Evolutionary conservation across 257 asterid species (phyloP), one percentile per base, ranked within the genome.

Genomic region (Penstemon davidsonii): DNA sequence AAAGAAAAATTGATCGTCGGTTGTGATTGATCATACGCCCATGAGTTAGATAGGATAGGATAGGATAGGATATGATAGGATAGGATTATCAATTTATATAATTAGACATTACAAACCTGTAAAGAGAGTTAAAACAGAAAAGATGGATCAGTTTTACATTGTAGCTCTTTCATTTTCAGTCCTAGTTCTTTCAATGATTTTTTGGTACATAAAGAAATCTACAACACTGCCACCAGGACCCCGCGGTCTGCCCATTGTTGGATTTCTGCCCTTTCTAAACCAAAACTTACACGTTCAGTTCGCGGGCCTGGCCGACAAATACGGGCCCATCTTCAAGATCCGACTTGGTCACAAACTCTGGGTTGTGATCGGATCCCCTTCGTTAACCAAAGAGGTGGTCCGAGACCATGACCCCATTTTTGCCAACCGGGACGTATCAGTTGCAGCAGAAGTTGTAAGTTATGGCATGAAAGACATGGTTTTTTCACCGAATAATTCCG

Each of bases 321-420:
- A 72, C 42, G 85, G 85, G 37, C 83, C 79, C 5, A 75, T 75
- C 49, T 56, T 67, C 59, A 75, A 63, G 4, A 47, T 81, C 55
- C 70, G 63, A 62, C 73, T 81, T 0, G 83, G 85, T 3, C 63
- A 66, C 37, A 72, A 57, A 39, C 51, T 75, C 1, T 60, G 57
- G 3, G 38, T 78, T 41, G 79, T 78, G 57, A 45, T 78, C 47
- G 55, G 64, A 11, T 78, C 86, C 0, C 81, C 83, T 3, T 63
- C 76, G 12, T 5, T 78, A 1, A 75, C 70, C 9, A 70, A 78
- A 10, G 40, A 60, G 52, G 77, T 81, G 4, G 71, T 78, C 41
- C 72, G 78, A 13, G 79, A 81, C 37, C 81, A 81, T 40, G 86
- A 81, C 42, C 45, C 68, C 0, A 25, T 69, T 10, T 78, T 78